Percentiles rank a stretch among this genome's conserved stretches.
Conservation (phyloP, 352 stramenopile genomes). For the Paralagenidium karlingii region DNA sequence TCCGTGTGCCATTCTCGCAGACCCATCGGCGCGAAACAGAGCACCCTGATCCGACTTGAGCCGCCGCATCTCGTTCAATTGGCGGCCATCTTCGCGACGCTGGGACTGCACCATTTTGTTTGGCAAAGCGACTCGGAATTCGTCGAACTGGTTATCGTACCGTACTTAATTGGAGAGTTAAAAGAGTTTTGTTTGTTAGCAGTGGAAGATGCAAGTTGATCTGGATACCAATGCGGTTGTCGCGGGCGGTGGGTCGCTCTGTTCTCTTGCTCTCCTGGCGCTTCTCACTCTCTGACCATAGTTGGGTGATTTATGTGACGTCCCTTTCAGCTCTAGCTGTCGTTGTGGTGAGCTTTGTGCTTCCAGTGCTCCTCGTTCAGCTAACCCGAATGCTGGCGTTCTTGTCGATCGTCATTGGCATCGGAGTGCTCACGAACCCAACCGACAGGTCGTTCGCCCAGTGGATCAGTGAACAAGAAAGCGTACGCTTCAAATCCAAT, state of each 20-base stretch:
- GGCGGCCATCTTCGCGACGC: constrained; percentile 54
- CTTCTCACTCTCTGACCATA: no score
- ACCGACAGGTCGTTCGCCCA: constrained; percentile 56
- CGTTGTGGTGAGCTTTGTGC: constrained; percentile 33
- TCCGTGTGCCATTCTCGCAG: constrained; percentile 62
- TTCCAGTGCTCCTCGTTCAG: constrained; percentile 36
- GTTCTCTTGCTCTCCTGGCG: no score
- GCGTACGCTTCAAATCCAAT: constrained; percentile 22
- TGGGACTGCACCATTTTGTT: no score
- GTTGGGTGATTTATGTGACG: no score
- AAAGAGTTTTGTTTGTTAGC: no score
- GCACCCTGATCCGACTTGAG: constrained; percentile 64
- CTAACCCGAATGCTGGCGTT: constrained; percentile 26
- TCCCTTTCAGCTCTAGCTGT: no score
- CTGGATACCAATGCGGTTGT: no score
- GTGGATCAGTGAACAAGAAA: constrained; percentile 51
- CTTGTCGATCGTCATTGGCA: constrained; percentile 8
- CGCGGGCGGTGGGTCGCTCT: no score
- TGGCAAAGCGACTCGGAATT: no score
- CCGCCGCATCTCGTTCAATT: constrained; percentile 59
- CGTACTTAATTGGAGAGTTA: no score
- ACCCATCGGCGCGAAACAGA: constrained; percentile 69
- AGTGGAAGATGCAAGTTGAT: no score
- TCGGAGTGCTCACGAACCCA: constrained; percentile 39
- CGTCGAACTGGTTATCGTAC: no score